Base-by-base conservation (phyloP, 78 protist genomes). In the Dictyostelium citrinum region DNA sequence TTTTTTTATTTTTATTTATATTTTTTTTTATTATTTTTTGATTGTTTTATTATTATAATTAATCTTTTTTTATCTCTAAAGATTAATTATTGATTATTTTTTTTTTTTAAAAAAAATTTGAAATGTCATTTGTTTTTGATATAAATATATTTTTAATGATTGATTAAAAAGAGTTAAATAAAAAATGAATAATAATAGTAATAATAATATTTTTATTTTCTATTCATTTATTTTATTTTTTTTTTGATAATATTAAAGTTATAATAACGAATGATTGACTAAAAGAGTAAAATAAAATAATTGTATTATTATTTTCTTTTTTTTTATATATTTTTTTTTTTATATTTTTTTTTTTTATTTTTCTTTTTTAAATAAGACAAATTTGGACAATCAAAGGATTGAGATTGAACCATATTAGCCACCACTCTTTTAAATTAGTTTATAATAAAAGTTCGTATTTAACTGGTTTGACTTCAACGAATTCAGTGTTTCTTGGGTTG, bases 401-500 rank as follows among this genome's bases (percentile, higher is more conserved):
- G n/a, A 2, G 64, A 55, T 55, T 55, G 64, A 55, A 55, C 64
- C 64, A 20, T 20, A 55, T 55, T 55, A 55, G 64, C 64, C 64
- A 55, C 64, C 64, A 55, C 64, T 55, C 64, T 55, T 55, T 64
- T 24, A 27, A 64, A 64, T 27, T 75, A 20, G 35, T 70, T 93
- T 93, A 93, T 35, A 80, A 31, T 51, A 93, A 67, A 35, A 80
- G 35, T 76, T 93, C 91, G 84, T 93, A 93, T 37, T 79, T 31
- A 37, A 93, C 78, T 80, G 84, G 91, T 82, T 81, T 35, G 31
- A 84, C 67, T 79, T 81, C 77, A 75, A 84, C 78, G 82, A 93
- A 41, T 72, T 83, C 92, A 82, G 84, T 35, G 81, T 77, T 79
- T 67, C 84, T 84, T 81, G 91, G 95, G 85, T 82, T 90, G 60